Base-by-base conservation (phyloP, 78 protist species). In the Tieghemostelium lacteum region DNA sequence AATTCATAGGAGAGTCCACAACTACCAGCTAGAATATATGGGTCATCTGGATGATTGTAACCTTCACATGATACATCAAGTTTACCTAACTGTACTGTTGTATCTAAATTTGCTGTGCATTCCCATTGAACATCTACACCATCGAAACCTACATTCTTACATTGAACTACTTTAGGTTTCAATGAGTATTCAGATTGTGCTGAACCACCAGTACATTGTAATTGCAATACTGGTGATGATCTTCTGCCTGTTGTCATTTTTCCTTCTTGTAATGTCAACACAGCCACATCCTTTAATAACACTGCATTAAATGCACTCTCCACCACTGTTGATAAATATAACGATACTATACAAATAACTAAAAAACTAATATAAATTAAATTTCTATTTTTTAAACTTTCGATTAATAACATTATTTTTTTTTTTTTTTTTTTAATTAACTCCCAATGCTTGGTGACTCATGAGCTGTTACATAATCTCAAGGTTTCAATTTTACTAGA, bases 1-100 rank as follows among this genome's bases (percentile, higher is more conserved):
- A 75, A 63, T 75, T 75, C 73, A 63, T 75, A 75, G 2, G 20
- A 24, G 29, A 75, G 45, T 26, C 86, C 86, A 63, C 86, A 75
- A 39, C 72, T 60, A 17, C 50, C 86, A 1, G 12, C 12, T 49
- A 52, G n/a, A 2, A 69, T 69, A 69, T 28, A 69, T 8, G 75
- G 75, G 45, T 69, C 75, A 1, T 69, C 75, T 2, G 75, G 75
- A 49, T 69, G 45, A 7, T 33, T 17, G 45, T 45, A 75, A 29
- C 86, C 86, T 45, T 75, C 86, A 75, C 86, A 75, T 28, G 50
- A 40, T 3, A 75, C 86, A 75, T 75, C 86, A 3, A 75, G 33
- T 17, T 49, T 75, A 33, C 86, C 86, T 2, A 75, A 62, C 45
- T 20, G 19, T 29, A 75, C 73, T 8, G 86, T 28, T 49, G 73